phyloP scores from a whole-genome alignment of 1,139 yeast species.

The Insectozyma bohioensis region DNA sequence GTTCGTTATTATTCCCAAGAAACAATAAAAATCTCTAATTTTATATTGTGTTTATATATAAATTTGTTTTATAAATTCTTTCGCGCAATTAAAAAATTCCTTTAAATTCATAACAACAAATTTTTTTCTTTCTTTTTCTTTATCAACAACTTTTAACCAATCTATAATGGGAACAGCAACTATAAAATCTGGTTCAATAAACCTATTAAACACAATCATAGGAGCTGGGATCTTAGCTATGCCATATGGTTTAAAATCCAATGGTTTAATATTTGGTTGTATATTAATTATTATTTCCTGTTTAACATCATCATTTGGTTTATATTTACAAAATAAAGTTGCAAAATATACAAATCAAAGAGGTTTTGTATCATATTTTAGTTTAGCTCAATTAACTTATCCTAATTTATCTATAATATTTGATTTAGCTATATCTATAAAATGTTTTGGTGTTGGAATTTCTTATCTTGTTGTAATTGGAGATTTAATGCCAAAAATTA shows the following conservation, averaged over 20 bases:
- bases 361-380: constrained; percentile 52
- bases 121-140: no score
- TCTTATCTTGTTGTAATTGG: constrained; percentile 88
- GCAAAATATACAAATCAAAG: constrained; percentile 50
- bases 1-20: no score
- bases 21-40: no score
- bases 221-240: constrained; percentile 60
- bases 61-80: no score
- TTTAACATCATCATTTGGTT: constrained; percentile 51
- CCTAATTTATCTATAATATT: constrained; percentile 48
- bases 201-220: constrained; percentile 52
- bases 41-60: no score
- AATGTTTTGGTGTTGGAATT: constrained; percentile 88
- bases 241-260: constrained; percentile 54
- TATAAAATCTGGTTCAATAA: constrained; percentile 50
- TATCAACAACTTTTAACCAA: background rate
- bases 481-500: constrained; percentile 81
- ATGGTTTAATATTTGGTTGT: constrained; percentile 51
- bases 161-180: constrained; percentile 35
- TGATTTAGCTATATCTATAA: constrained; percentile 56
- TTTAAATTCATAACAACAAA: no score
- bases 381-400: constrained; percentile 53
- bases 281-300: constrained; percentile 48
- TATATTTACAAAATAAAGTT: constrained; percentile 51
- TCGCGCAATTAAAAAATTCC: no score